phyloP scores from a whole-genome alignment of 2,329 filamentous ascomycete genomes.

The Chaetomiaceae sp. region DNA sequence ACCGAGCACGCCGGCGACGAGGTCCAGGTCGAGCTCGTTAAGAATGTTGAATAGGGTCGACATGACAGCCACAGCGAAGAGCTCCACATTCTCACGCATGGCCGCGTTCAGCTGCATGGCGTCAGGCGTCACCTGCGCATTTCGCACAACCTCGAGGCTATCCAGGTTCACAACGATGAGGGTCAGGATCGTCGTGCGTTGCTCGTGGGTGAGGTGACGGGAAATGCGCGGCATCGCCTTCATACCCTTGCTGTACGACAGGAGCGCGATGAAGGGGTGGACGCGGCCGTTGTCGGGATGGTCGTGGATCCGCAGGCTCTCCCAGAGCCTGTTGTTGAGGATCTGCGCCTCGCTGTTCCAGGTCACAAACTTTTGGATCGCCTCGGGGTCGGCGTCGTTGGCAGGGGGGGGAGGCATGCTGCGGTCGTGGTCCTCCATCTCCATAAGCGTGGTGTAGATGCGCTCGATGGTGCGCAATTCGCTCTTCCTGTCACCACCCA shows the following conservation, averaged over 20 bases:
- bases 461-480: slow-evolving; percentile 82
- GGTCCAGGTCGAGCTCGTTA: slow-evolving; percentile 83
- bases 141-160: slow-evolving; percentile 81
- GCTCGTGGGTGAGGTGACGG: slow-evolving; percentile 85
- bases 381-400: slow-evolving; percentile 61
- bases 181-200: slow-evolving; percentile 90
- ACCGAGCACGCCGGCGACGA: slow-evolving; percentile 84
- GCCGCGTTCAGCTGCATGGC: slow-evolving; percentile 68
- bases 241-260: slow-evolving; percentile 94
- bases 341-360: slow-evolving; percentile 68
- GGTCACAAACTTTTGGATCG: slow-evolving; percentile 69
- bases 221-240: slow-evolving; percentile 93
- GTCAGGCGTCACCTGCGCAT: slow-evolving; percentile 68
- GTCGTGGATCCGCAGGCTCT: slow-evolving; percentile 84
- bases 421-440: slow-evolving; percentile 88
- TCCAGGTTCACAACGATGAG: slow-evolving; percentile 95
- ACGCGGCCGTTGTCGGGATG: slow-evolving; percentile 56
- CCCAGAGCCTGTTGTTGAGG: slow-evolving; percentile 81
- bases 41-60: slow-evolving; percentile 85
- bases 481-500: slow-evolving; percentile 72
- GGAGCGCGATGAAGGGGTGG: slow-evolving; percentile 93
- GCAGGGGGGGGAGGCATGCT: slow-evolving; percentile 62
- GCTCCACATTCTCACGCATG: slow-evolving; percentile 85
- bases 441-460: slow-evolving; percentile 85
- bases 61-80: slow-evolving; percentile 86